Conservation (phyloP, 176 grass and related monocot genomes). For the Coix lacrymajobi region DNA sequence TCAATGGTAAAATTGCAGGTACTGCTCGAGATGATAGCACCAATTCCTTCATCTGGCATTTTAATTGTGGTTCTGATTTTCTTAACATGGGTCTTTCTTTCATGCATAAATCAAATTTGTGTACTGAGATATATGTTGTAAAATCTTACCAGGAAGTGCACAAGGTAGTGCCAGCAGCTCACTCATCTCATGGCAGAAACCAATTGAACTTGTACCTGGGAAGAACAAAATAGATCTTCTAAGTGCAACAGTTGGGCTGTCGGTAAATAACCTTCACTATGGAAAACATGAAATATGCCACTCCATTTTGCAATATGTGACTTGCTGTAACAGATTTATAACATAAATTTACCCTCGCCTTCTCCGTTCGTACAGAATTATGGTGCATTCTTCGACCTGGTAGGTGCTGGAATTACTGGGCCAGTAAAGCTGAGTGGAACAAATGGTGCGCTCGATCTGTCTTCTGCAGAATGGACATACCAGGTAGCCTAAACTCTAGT, state of each 20-base stretch:
- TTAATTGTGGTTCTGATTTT: slow-evolving; percentile 6
- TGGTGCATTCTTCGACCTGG: slow-evolving; percentile 92
- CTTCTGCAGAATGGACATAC: slow-evolving; percentile 80
- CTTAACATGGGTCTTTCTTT: background rate
- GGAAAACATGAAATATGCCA: background rate
- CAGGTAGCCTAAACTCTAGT: slow-evolving; percentile 47
- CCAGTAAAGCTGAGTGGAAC: slow-evolving; percentile 79
- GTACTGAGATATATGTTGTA: slow-evolving; percentile 13
- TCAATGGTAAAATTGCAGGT: slow-evolving; percentile 87
- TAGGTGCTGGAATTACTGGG: slow-evolving; percentile 84
- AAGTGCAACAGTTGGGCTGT: slow-evolving; percentile 83
- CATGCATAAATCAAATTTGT: background rate
- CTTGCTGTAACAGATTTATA: background rate
- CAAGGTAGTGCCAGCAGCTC: slow-evolving; percentile 50
- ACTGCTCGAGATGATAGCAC: slow-evolving; percentile 8
- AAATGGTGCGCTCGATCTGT: slow-evolving; percentile 52
- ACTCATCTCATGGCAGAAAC: slow-evolving; percentile 48
- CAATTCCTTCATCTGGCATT: slow-evolving; percentile 15
- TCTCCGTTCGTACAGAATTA: slow-evolving; percentile 59
- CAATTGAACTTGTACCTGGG: slow-evolving; percentile 59
- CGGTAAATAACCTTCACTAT: slow-evolving; percentile 44
- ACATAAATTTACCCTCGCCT: background rate
- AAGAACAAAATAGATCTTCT: slow-evolving; percentile 97
- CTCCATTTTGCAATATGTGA: slow-evolving; percentile 17
- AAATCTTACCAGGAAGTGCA: slow-evolving; percentile 56